A percentile compares a stretch with the other conserved stretches of the same genome.
Evolutionary conservation across 2,329 filamentous ascomycete species (phyloP).

Genomic region (Aspergillus versicolor): DNA sequence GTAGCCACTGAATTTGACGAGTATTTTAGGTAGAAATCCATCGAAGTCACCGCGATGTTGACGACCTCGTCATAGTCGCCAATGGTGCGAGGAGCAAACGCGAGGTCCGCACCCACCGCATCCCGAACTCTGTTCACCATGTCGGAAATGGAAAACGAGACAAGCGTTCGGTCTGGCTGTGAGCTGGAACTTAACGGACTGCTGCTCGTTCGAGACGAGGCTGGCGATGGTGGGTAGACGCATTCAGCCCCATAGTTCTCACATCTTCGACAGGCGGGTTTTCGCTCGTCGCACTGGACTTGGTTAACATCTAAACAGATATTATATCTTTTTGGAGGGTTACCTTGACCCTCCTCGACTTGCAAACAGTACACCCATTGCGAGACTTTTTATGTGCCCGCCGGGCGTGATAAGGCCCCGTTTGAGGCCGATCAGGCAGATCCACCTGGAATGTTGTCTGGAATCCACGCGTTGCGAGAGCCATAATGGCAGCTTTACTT

Average conservation of each 20-base stretch:
- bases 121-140: conserved; percentile 16
- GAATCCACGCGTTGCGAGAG: background rate
- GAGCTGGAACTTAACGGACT: background rate
- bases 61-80: background rate
- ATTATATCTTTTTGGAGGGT: too few relatives aligned
- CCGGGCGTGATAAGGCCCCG: conserved; percentile 14
- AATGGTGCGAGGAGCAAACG: conserved; percentile 1
- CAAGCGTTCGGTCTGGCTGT: conserved; percentile 8
- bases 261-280: conserved; percentile 27
- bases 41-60: conserved; percentile 15
- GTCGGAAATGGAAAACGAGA: conserved; percentile 18
- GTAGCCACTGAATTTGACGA: conserved; percentile 16
- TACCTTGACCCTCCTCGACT: conserved; percentile 32
- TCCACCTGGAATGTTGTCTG: conserved; percentile 16
- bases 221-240: conserved; percentile 15
- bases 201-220: background rate
- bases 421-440: background rate
- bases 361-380: conserved; percentile 28
- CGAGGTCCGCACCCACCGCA: conserved; percentile 5
- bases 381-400: conserved; percentile 29
- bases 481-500: background rate
- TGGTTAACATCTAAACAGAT: background rate
- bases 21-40: conserved; percentile 22
- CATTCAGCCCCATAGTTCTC: conserved; percentile 24
- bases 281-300: conserved; percentile 30